These are phyloP conservation scores for Suaeda aralocaspica DNA, from an alignment of 148 eudicot species.

Conservation along the genomic window DNA sequence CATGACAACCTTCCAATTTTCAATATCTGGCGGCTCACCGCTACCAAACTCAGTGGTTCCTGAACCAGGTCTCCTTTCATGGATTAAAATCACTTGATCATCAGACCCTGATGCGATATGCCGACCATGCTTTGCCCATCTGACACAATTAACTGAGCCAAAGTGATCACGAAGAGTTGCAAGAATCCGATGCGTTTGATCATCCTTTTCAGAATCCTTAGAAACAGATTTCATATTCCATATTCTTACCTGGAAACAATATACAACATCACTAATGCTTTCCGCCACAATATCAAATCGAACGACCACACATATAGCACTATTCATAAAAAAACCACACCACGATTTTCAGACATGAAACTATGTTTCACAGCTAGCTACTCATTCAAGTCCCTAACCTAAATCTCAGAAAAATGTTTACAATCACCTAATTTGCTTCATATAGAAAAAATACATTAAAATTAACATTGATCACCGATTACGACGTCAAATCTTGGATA, in stretches of 20 bases:
- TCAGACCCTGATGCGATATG: constrained; percentile 94
- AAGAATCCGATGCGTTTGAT: constrained; percentile 60
- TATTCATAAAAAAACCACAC: not conserved
- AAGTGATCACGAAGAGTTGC: constrained; percentile 97
- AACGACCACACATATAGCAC: not conserved
- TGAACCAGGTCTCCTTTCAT: constrained; percentile 95
- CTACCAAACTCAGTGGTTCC: constrained; percentile 98
- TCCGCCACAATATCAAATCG: not conserved
- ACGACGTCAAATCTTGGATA: not conserved
- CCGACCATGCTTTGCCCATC: constrained; percentile 95
- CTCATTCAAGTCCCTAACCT: not conserved
- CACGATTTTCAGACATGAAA: not conserved
- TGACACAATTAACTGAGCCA: constrained; percentile 95
- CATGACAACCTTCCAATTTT: constrained; percentile 92
- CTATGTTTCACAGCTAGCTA: not conserved
- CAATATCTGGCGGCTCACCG: constrained; percentile 96
- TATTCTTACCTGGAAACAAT: constrained; percentile 70
- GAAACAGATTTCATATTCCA: constrained; percentile 83
- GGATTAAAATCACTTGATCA: constrained; percentile 84
- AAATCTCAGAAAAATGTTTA: not conserved
- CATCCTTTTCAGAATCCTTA: constrained; percentile 50
- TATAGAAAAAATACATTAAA: not conserved
- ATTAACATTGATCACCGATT: not conserved
- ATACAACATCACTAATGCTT: constrained; percentile 2
- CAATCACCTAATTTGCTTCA: not conserved